Evolutionary conservation across 768 basidiomycete species (phyloP), one percentile per base, ranked within the genome.

Genomic region (Suillus lakei): DNA sequence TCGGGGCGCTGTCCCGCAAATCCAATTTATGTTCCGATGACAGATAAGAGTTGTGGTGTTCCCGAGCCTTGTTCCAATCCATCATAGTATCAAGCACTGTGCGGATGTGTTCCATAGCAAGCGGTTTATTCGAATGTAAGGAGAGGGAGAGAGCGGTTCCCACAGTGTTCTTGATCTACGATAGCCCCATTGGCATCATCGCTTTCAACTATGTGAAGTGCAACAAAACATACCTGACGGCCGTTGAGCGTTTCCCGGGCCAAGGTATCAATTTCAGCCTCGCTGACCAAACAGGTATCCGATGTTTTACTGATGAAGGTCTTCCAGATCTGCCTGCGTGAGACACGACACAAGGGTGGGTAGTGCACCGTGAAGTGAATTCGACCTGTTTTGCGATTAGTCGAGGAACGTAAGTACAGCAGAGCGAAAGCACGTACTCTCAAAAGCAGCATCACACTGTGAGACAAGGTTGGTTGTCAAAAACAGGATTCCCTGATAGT

Each of bases 391-490:
- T 21, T 43, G 23, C 7, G 60, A 54, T 34, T 21, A 8, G 21
- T 21, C 21, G 43, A 43, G 43, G 51, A 18, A 62, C 7, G 23
- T 38, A 39, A 18, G 38, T 28, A 39, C 23, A 50, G 26, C 15
- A 26, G 9, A 64, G 13, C 2, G n/a, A 6, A 34, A n/a, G 5
- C 5, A 65, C 74, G 15, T 46, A 75, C 74, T 74, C 58, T 79
- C 74, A 82, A 89, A 90, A 8, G 89, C 89, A 68, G 86, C 85
- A 72, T 90, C 89, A 74, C 89, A 88, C 23, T 74, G 53, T 32
- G 53, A 32, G 8, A 79, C 67, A 41, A 76, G 69, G 71, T 80
- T 86, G 23, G 85, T 86, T 38, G 86, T 86, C 39, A 87, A 77
- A 79, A 87, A 87, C 56, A 87, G 78, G 70, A 87, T 85, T 6